These are phyloP conservation scores for Pseudopithomyces chartarum DNA, from an alignment of 2,329 filamentous ascomycete genomes.

Conservation along the genomic window DNA sequence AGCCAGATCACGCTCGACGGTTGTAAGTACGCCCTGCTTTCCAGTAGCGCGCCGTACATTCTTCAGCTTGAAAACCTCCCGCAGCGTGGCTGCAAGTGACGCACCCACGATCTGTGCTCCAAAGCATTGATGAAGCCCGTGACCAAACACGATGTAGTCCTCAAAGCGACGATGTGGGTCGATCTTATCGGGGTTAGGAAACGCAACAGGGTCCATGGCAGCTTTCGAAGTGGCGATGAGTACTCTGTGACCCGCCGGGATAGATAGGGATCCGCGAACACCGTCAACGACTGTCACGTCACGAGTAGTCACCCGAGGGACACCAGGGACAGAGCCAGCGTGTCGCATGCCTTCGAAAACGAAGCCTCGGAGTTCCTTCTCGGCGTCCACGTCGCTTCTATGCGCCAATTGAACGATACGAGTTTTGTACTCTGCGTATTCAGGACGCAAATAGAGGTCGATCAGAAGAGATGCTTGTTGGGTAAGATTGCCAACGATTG, in stretches of 20 bases:
- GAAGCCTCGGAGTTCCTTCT: constrained; percentile 63
- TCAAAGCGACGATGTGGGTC: constrained; percentile 45
- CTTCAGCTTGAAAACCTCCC: constrained; percentile 41
- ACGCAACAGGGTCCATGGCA: constrained; percentile 39
- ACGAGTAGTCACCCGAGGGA: constrained; percentile 55
- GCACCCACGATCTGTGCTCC: constrained; percentile 36
- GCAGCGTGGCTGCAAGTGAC: constrained; percentile 35
- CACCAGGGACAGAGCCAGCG: constrained; percentile 57
- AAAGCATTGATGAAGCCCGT: constrained; percentile 42
- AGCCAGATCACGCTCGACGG: constrained; percentile 52
- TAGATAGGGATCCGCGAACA: constrained; percentile 51
- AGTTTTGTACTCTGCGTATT: constrained; percentile 57
- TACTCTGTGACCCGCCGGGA: constrained; percentile 47
- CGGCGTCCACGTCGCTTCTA: constrained; percentile 53
- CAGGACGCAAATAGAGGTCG: constrained; percentile 57
- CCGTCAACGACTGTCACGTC: constrained; percentile 57
- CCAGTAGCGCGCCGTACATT: constrained; percentile 39
- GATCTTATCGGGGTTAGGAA: constrained; percentile 38
- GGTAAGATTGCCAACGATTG: constrained; percentile 57
- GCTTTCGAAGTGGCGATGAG: constrained; percentile 50
- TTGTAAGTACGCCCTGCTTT: constrained; percentile 44
- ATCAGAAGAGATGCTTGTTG: constrained; percentile 60
- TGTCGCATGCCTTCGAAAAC: constrained; percentile 62
- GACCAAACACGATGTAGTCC: constrained; percentile 38
- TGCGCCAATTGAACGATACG: constrained; percentile 58